phyloP scores from a whole-genome alignment of 371 early-diverging fungal species.

The Haplosporangium sp. region DNA sequence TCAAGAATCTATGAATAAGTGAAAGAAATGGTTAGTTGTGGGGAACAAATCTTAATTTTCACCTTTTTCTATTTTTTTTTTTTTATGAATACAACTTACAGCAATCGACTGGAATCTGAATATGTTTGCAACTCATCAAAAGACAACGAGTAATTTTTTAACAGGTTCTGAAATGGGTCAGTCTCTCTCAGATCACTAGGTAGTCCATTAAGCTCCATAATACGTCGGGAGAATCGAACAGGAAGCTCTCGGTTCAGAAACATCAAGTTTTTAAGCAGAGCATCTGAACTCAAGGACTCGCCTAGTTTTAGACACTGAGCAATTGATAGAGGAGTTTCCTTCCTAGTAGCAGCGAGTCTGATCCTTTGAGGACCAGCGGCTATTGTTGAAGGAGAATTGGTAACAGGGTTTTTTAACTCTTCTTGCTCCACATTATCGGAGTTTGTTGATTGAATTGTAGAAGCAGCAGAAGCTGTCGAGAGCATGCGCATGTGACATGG shows the following conservation, averaged over 20 bases:
- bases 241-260: slow-evolving; percentile 52
- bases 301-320: slow-evolving; percentile 46
- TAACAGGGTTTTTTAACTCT: not conserved
- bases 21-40: slow-evolving; percentile 2
- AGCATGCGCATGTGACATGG: slow-evolving; percentile 7
- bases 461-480: not conserved
- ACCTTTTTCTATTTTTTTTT: not conserved
- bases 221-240: slow-evolving; percentile 46
- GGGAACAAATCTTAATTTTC: slow-evolving; percentile 11
- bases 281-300: slow-evolving; percentile 32
- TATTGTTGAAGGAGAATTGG: not conserved
- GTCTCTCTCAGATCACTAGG: slow-evolving; percentile 37
- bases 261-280: slow-evolving; percentile 45
- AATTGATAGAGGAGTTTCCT: slow-evolving; percentile 49
- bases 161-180: slow-evolving; percentile 40
- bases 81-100: slow-evolving; percentile 15
- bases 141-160: slow-evolving; percentile 34
- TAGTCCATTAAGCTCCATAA: slow-evolving; percentile 35
- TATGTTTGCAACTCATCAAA: slow-evolving; percentile 37
- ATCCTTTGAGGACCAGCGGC: slow-evolving; percentile 29
- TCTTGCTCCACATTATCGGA: slow-evolving; percentile 3
- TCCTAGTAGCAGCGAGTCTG: slow-evolving; percentile 33
- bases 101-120: slow-evolving; percentile 37
- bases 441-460: slow-evolving; percentile 4
- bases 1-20: not conserved